These are phyloP conservation scores for Pulicaria dysenterica DNA, from an alignment of 129 eudicot genomes.

Conservation along the genomic window DNA sequence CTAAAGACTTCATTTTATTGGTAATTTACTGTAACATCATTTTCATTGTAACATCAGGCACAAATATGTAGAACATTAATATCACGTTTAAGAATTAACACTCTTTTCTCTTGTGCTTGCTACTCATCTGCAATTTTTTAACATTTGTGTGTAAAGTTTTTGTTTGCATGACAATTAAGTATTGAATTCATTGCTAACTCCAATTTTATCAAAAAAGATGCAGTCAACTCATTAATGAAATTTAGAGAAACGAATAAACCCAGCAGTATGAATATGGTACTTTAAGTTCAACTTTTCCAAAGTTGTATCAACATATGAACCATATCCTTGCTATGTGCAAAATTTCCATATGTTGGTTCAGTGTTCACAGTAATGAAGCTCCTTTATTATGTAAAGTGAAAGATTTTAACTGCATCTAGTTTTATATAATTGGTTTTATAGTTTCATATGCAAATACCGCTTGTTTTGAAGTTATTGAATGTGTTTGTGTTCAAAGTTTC, in stretches of 20 bases:
- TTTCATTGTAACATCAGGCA: background rate
- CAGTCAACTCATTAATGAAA: slow-evolving; percentile 43
- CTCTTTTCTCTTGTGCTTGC: slow-evolving; percentile 46
- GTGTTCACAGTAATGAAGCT: too few relatives aligned
- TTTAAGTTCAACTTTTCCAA: slow-evolving; percentile 49
- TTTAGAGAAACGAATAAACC: slow-evolving; percentile 41
- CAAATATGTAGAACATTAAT: background rate
- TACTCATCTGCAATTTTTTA: slow-evolving; percentile 43
- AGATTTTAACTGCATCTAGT: too few relatives aligned
- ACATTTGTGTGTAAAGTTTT: slow-evolving; percentile 41
- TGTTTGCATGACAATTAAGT: slow-evolving; percentile 30
- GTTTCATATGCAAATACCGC: too few relatives aligned
- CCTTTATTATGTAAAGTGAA: too few relatives aligned
- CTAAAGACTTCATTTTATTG: background rate
- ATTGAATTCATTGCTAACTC: slow-evolving; percentile 39
- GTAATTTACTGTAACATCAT: too few relatives aligned
- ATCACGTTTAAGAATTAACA: too few relatives aligned
- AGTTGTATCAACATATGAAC: slow-evolving; percentile 46
- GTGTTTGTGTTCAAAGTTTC: too few relatives aligned
- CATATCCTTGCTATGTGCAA: too few relatives aligned
- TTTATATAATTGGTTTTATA: too few relatives aligned
- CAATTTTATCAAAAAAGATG: slow-evolving; percentile 42
- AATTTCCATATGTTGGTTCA: too few relatives aligned
- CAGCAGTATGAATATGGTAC: slow-evolving; percentile 45
- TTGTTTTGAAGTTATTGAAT: too few relatives aligned